Percentiles rank a stretch among this genome's conserved stretches.
These are phyloP conservation scores for Chytridium lagenaria DNA, from an alignment of 371 early-diverging fungal species.

Conservation along the genomic window DNA sequence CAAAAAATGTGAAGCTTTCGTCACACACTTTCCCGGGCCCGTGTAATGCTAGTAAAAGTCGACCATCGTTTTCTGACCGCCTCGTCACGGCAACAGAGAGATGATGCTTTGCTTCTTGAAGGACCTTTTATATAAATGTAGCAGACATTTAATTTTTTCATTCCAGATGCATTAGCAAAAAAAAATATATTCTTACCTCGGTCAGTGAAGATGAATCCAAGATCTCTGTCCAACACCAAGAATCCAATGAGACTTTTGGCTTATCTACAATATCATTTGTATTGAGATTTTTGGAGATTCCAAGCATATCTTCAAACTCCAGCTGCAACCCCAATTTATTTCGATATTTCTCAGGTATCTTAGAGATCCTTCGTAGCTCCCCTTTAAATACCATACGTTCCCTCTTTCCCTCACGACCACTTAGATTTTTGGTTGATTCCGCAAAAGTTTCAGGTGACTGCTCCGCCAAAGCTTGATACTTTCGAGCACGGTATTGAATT, in stretches of 20 bases:
- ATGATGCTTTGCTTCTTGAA: constrained; percentile 30
- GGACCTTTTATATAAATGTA: constrained; percentile 23
- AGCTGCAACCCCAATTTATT: constrained; percentile 20
- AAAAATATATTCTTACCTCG: constrained; percentile 32
- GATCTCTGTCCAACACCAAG: constrained; percentile 47
- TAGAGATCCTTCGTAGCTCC: neutral
- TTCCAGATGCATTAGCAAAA: no score
- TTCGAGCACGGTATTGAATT: neutral
- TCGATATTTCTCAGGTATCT: neutral
- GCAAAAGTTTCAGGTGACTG: neutral
- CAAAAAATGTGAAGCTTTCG: constrained; percentile 16
- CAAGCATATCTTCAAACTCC: constrained; percentile 40
- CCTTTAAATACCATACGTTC: neutral
- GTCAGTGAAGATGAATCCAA: constrained; percentile 34
- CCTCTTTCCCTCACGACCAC: neutral
- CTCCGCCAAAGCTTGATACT: neutral
- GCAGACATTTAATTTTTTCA: no score
- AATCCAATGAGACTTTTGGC: constrained; percentile 32
- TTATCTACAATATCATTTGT: neutral
- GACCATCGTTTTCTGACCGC: constrained; percentile 27
- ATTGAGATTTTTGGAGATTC: neutral
- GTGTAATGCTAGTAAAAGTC: constrained; percentile 35
- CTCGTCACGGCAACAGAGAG: constrained; percentile 22
- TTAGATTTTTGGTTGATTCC: neutral
- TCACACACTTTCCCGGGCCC: constrained; percentile 42